These are phyloP conservation scores for Enterocytospora artemiae DNA, from an alignment of 371 early-diverging fungal genomes.

Conservation along the genomic window DNA sequence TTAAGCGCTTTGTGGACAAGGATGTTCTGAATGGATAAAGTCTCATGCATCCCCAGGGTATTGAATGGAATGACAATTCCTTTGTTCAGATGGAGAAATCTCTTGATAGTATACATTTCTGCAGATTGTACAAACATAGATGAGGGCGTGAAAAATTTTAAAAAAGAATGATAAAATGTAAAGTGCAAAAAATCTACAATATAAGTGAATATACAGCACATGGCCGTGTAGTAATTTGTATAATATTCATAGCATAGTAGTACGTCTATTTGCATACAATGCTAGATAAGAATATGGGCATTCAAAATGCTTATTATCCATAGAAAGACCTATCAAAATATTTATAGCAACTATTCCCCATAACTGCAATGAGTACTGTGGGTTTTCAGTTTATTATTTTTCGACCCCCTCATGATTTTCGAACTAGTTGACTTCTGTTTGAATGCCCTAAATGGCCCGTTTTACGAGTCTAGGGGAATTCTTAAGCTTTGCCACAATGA, in stretches of 20 bases:
- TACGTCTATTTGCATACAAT: too few species aligned
- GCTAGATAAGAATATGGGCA: too few species aligned
- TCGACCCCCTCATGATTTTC: not conserved
- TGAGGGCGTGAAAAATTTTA: too few species aligned
- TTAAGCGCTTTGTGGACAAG: slow-evolving; percentile 49
- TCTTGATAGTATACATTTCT: slow-evolving; percentile 37
- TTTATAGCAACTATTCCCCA: too few species aligned
- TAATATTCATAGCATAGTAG: too few species aligned
- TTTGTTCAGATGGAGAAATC: slow-evolving; percentile 27
- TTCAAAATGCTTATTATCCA: too few species aligned
- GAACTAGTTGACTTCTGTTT: not conserved
- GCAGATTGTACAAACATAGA: slow-evolving; percentile 25
- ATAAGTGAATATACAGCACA: slow-evolving; percentile 2
- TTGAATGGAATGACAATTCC: slow-evolving; percentile 35
- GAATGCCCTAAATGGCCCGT: not conserved
- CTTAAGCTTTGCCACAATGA: not conserved
- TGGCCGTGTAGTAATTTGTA: slow-evolving; percentile 5
- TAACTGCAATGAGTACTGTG: too few species aligned
- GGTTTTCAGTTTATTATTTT: not conserved
- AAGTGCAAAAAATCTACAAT: slow-evolving; percentile 7
- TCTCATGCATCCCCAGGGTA: slow-evolving; percentile 31
- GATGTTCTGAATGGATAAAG: slow-evolving; percentile 39
- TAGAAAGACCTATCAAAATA: too few species aligned
- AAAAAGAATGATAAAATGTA: too few species aligned
- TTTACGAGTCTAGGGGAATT: not conserved